phyloP scores from a whole-genome alignment of 176 grass and related monocot genomes.

The Coix lacrymajobi region DNA sequence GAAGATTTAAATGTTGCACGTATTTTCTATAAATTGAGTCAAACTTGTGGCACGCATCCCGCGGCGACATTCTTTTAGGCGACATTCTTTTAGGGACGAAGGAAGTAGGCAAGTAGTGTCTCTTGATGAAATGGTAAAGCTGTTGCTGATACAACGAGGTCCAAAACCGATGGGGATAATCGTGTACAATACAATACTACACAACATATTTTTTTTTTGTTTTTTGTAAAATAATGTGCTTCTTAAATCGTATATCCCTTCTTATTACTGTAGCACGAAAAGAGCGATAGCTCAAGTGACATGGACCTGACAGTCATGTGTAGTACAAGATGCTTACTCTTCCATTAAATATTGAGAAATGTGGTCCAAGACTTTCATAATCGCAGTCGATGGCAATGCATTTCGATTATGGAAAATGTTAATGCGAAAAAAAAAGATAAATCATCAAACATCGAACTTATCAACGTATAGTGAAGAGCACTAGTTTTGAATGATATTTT shows the following conservation, averaged over 20 bases:
- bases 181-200: not conserved
- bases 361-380: not conserved
- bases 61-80: no score
- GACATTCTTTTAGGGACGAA: no score
- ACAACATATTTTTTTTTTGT: not conserved
- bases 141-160: not conserved
- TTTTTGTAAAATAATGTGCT: not conserved
- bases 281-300: not conserved
- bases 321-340: not conserved
- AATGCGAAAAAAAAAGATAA: not conserved
- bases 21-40: no score
- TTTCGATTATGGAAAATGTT: not conserved
- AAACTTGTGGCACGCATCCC: no score
- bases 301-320: not conserved
- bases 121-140: not conserved
- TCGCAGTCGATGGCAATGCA: not conserved
- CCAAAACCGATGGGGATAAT: not conserved
- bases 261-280: not conserved
- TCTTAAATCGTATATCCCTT: not conserved
- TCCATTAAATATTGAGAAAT: not conserved
- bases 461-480: not conserved
- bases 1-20: no score
- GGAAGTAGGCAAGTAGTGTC: no score
- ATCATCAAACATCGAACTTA: not conserved
- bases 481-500: not conserved